A percentile compares a stretch with the other conserved stretches of the same genome.
These are phyloP conservation scores for Pestalotiopsis sp. DNA, from an alignment of 2,329 filamentous ascomycete genomes.

Conservation along the genomic window DNA sequence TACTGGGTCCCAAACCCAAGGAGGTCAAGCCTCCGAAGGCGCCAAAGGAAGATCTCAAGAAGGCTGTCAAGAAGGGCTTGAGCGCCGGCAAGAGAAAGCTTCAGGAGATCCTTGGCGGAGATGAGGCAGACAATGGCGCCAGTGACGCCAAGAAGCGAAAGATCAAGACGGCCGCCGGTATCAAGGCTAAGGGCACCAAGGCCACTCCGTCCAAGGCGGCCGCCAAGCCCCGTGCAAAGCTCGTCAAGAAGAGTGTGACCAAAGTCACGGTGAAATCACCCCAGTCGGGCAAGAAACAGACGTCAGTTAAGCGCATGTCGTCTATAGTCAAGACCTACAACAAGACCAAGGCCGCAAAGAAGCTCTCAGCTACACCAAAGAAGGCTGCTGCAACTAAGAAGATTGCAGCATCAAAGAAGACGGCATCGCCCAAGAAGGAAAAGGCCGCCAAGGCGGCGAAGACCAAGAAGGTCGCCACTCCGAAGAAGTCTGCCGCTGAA, in stretches of 20 bases:
- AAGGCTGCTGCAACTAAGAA: conserved; percentile 21
- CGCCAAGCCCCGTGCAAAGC: conserved; percentile 33
- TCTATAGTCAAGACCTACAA: conserved; percentile 31
- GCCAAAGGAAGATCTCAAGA: conserved; percentile 44
- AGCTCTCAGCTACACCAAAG: conserved; percentile 20
- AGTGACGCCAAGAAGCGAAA: conserved; percentile 48
- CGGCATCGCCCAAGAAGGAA: no score
- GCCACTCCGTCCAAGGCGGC: conserved; percentile 32
- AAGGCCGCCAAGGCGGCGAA: conserved; percentile 4
- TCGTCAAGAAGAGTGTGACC: conserved; percentile 42
- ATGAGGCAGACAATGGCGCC: conserved; percentile 27
- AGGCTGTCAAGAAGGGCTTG: conserved; percentile 33
- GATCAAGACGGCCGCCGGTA: conserved; percentile 40
- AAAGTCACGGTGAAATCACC: conserved; percentile 36
- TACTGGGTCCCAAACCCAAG: conserved; percentile 64
- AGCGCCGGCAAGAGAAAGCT: conserved; percentile 61
- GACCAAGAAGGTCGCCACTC: not conserved
- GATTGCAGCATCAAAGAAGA: not conserved
- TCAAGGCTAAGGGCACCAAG: conserved; percentile 30
- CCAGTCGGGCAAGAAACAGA: conserved; percentile 21
- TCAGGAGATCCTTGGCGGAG: conserved; percentile 51
- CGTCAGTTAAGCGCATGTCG: conserved; percentile 27
- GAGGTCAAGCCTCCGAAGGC: conserved; percentile 52
- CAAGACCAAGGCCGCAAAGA: conserved; percentile 23
- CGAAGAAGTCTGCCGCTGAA: conserved; percentile 20